Evolutionary conservation across 208 protist species (phyloP).

Genomic region (Acanthamoeba rhysodes): DNA sequence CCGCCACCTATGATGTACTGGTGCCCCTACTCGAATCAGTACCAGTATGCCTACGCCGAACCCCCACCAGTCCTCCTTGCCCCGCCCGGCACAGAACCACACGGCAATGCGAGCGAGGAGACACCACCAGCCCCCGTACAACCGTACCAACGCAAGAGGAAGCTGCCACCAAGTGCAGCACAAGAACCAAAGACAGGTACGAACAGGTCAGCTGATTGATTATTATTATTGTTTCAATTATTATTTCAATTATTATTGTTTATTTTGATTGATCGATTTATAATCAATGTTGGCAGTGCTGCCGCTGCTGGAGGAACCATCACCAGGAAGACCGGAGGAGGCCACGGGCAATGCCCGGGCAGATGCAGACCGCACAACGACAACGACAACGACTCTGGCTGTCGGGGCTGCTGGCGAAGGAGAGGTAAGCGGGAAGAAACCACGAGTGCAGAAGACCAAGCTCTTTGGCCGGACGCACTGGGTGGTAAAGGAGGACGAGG

Average conservation of each 20-base stretch:
- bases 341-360: not conserved
- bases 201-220: not conserved
- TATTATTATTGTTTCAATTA: not conserved
- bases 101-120: not conserved
- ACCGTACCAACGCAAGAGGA: conserved; percentile 13
- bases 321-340: not conserved
- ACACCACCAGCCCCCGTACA: not conserved
- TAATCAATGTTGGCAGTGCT: too few species aligned
- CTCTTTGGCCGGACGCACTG: conserved; percentile 48
- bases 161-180: not conserved
- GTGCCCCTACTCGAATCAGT: too few species aligned
- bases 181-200: not conserved
- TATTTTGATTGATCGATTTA: too few species aligned
- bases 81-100: not conserved
- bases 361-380: not conserved
- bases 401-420: not conserved
- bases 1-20: too few species aligned
- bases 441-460: conserved; percentile 9
- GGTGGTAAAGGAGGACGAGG: conserved; percentile 33
- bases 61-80: too few species aligned
- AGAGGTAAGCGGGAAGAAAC: not conserved
- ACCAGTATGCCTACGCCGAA: too few species aligned
- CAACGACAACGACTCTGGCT: not conserved
- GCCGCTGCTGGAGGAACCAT: not conserved
- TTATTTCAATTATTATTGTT: not conserved